A percentile compares a stretch with the other conserved stretches of the same genome.
Conservation (phyloP, 75 land plant species). For the Selaginella tamariscina region DNA sequence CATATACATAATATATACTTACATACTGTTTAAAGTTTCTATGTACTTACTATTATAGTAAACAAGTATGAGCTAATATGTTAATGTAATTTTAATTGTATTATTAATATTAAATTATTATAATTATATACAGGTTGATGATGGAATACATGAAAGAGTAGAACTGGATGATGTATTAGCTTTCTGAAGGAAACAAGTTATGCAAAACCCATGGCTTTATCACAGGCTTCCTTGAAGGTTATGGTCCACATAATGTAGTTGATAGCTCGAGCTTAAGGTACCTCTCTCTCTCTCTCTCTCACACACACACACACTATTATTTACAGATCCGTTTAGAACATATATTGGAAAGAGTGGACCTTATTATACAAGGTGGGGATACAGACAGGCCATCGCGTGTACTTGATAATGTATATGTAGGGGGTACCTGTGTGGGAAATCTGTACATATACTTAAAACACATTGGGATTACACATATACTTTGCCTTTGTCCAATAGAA, state of each 20-base stretch:
- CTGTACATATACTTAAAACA: constrained; percentile 65
- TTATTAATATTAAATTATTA: too few relatives aligned
- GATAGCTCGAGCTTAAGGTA: constrained; percentile 94
- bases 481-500: constrained; percentile 89
- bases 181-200: constrained; percentile 46
- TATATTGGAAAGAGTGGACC: constrained; percentile 72
- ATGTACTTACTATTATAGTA: too few relatives aligned
- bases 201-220: constrained; percentile 80
- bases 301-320: neutral
- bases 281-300: neutral
- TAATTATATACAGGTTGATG: constrained; percentile 70
- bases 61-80: too few relatives aligned
- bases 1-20: too few relatives aligned
- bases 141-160: constrained; percentile 47
- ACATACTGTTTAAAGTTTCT: too few relatives aligned
- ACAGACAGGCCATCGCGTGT: constrained; percentile 77
- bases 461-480: constrained; percentile 74
- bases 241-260: constrained; percentile 46
- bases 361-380: constrained; percentile 76
- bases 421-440: constrained; percentile 92
- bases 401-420: constrained; percentile 50
- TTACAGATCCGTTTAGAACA: constrained; percentile 90
- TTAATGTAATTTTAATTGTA: too few relatives aligned
- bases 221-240: constrained; percentile 83
- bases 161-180: constrained; percentile 77